phyloP scores from a whole-genome alignment of 768 basidiomycete species.

The Trametes maxima region DNA sequence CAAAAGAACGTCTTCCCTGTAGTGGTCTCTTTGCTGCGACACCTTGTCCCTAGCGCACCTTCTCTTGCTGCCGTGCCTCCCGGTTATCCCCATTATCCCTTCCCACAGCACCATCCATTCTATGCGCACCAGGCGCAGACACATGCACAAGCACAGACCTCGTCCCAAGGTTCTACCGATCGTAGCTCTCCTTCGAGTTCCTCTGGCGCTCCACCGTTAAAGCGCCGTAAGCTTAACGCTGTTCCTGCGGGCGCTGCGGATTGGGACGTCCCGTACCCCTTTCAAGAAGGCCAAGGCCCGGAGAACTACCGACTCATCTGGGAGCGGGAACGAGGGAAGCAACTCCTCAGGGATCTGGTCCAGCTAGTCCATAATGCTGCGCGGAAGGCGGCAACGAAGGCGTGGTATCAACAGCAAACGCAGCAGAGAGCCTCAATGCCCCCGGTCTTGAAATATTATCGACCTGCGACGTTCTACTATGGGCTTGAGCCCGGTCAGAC shows the following conservation, averaged over 20 bases:
- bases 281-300: slow-evolving; percentile 70
- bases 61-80: slow-evolving; percentile 11
- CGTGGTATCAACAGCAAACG: slow-evolving; percentile 33
- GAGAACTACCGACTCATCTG: slow-evolving; percentile 62
- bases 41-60: slow-evolving; percentile 47
- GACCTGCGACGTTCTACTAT: slow-evolving; percentile 38
- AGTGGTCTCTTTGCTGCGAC: slow-evolving; percentile 59
- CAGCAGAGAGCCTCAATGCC: slow-evolving; percentile 19
- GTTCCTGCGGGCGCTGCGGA: slow-evolving; percentile 82
- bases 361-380: slow-evolving; percentile 61
- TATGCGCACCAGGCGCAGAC: slow-evolving; percentile 4
- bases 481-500: slow-evolving; percentile 25
- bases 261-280: slow-evolving; percentile 86
- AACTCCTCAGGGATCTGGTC: slow-evolving; percentile 62
- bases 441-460: slow-evolving; percentile 35
- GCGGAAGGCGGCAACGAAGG: slow-evolving; percentile 61
- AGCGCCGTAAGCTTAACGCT: slow-evolving; percentile 62
- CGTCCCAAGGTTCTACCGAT: slow-evolving; percentile 2
- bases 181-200: slow-evolving; percentile 1
- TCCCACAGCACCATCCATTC: background rate
- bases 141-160: background rate
- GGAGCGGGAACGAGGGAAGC: slow-evolving; percentile 64
- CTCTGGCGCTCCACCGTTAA: slow-evolving; percentile 39
- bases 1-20: slow-evolving; percentile 72
- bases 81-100: slow-evolving; percentile 8